Conservation (phyloP, 345 rosid genomes). For the Populus simonii region DNA sequence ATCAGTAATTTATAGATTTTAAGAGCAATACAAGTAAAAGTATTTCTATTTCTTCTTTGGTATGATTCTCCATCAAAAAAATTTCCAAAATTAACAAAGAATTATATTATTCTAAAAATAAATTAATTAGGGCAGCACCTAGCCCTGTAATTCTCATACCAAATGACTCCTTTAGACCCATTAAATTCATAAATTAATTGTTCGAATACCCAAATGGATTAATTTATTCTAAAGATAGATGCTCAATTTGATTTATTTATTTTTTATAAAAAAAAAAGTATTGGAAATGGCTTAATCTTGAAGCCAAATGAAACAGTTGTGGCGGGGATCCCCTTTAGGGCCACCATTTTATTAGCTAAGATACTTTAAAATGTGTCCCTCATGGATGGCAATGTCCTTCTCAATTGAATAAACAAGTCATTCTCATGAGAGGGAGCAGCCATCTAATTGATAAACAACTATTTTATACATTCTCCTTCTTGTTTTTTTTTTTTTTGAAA, state of each 20-base stretch:
- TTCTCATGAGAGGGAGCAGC: background rate
- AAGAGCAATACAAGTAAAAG: background rate
- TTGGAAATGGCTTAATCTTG: slow-evolving; percentile 4
- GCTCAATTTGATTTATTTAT: background rate
- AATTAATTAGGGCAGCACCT: background rate
- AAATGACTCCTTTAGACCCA: background rate
- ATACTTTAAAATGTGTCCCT: background rate
- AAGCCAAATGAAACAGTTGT: slow-evolving; percentile 3
- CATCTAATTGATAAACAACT: background rate
- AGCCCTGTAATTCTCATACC: background rate
- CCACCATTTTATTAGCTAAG: background rate
- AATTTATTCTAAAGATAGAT: background rate
- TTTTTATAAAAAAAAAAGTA: background rate
- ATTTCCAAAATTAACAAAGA: too few relatives aligned
- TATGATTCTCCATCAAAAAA: too few relatives aligned
- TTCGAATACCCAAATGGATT: background rate
- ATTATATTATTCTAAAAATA: too few relatives aligned
- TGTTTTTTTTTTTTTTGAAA: too few relatives aligned
- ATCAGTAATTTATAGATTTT: background rate
- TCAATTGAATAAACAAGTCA: background rate
- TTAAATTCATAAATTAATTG: background rate
- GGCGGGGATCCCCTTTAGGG: background rate
- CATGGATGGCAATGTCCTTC: background rate
- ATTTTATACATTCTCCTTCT: background rate
- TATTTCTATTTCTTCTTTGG: too few relatives aligned